Base-by-base conservation (phyloP, 1,284 basidiomycete species). In the Fomitopsis schrenkii region DNA sequence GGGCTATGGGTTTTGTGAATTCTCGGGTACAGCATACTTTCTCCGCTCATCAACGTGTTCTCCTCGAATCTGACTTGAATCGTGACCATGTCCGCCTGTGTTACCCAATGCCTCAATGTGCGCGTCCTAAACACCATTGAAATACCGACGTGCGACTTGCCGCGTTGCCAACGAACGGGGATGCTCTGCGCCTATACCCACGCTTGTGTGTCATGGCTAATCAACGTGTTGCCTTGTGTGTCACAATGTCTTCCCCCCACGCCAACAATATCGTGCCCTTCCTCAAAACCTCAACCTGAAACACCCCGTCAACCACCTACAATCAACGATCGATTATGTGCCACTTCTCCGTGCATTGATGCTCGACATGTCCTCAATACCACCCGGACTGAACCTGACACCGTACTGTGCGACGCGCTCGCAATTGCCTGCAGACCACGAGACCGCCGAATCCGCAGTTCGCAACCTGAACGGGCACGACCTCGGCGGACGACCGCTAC, bases 1-100 rank as follows among this genome's bases (percentile, higher is more conserved):
- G 77, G 97, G 97, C 15, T 99, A 97, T 73, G 97, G 96, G 14
- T 98, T 98, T 74, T 96, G 95, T 79, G 95, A 97, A 83, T 98
- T 95, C 74, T 89, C 92, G 70, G 94, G 94, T 95, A 82, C 75
- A 85, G 81, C 67, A 33, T 10, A 72, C 71, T 76, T 72, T 72
- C 57, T 58, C 61, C 61, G 52, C 59, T 48, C 45, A 30, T 17
- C 12, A 26, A 15, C 36, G 14, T 56, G 22, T 50, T 9, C 8
- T 33, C 17, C n/a, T 40, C 15, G n/a, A 60, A 40, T 63, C 59
- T 58, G 58, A 60, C 62, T 33, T 22, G 26, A 54, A 55, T 17
- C 45, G 42, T 14, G 54, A 53, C 46, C 8, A 15, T 22, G 17
- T 38, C 14, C 19, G 14, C 48, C 28, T n/a, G 14, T 50, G 28